Base-by-base conservation (phyloP, 176 grass and related monocot genomes). In the Hordeum vulgare region DNA sequence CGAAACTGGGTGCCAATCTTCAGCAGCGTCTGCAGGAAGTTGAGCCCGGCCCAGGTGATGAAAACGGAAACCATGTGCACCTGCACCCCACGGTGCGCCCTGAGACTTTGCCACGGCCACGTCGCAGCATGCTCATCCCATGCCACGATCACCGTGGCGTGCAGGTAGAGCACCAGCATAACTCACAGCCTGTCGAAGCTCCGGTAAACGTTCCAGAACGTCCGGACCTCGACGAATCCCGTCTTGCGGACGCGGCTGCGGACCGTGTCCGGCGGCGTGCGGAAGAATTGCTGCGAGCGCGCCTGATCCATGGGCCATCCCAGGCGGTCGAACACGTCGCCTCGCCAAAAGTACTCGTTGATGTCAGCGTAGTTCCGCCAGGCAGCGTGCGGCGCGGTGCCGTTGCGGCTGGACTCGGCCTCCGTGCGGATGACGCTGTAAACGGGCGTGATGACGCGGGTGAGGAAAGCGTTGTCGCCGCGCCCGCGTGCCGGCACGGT, bases 361-460 rank as follows among this genome's bases (percentile, higher is more conserved):
- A 97, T 87, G 83, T 94, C 94, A 34, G 94, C 94, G 21, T 97
- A 97, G 75, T 97, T 97, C 26, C 94, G 84, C 94, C 94, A 97
- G 61, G 90, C 92, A 36, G 90, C 88, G 78, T 97, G 92, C 8
- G 94, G 94, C 28, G 83, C 83, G 23, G 84, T 81, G 47, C 92
- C 92, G 59, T 79, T 84, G 18, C 63, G 83, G 87, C 89, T 90
- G 39, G 90, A 86, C 17, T 81, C 81, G 70, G 86, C 90, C 88
- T 97, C 94, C 1, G 80, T 78, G 80, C 84, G 60, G 80, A 97
- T 64, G 73, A 90, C 85, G 20, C 25, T 13, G 59, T 88, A 94
- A 67, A 97, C 35, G 15, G 94, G 94, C 28, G 76, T 81, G 51
- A 97, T 81, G 61, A 94, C 88, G 78, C 83, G 79, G 10, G 51